Percentiles rank a stretch among this genome's conserved stretches.
phyloP scores from a whole-genome alignment of 345 rosid species.

The Salix caprea region DNA sequence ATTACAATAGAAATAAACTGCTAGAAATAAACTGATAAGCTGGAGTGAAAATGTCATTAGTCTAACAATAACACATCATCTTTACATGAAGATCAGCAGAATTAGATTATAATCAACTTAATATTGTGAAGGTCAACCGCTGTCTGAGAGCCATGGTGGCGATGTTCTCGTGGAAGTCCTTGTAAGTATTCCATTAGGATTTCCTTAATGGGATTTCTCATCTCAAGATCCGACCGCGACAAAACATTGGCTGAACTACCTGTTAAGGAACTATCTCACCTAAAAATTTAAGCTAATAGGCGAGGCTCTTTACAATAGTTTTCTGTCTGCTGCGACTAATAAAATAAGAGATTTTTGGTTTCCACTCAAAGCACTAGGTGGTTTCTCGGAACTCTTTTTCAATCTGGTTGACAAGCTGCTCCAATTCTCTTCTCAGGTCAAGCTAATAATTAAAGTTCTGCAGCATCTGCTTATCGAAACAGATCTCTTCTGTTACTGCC shows the following conservation, averaged over 20 bases:
- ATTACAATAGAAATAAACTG: no score
- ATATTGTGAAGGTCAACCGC: not conserved
- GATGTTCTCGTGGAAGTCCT: not conserved
- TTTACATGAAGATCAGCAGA: not conserved
- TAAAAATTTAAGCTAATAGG: no score
- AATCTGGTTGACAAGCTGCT: not conserved
- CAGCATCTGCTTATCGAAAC: not conserved
- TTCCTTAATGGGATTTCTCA: not conserved
- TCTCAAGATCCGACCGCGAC: not conserved
- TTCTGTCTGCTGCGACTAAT: no score
- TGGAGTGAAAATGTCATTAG: no score
- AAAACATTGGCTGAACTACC: no score
- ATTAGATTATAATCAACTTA: not conserved
- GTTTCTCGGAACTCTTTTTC: no score
- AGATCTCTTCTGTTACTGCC: not conserved
- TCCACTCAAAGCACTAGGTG: not conserved
- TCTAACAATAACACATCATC: not conserved
- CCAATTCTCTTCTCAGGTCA: not conserved
- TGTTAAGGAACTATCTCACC: no score
- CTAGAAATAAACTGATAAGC: no score
- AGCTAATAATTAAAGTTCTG: not conserved
- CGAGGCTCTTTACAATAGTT: no score
- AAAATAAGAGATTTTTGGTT: not conserved
- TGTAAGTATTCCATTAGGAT: not conserved
- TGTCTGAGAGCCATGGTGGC: not conserved